Evolutionary conservation across 495 filamentous ascomycete genomes (phyloP), one percentile per base, ranked within the genome.

Genomic region (Astrothelium macrocarpum): DNA sequence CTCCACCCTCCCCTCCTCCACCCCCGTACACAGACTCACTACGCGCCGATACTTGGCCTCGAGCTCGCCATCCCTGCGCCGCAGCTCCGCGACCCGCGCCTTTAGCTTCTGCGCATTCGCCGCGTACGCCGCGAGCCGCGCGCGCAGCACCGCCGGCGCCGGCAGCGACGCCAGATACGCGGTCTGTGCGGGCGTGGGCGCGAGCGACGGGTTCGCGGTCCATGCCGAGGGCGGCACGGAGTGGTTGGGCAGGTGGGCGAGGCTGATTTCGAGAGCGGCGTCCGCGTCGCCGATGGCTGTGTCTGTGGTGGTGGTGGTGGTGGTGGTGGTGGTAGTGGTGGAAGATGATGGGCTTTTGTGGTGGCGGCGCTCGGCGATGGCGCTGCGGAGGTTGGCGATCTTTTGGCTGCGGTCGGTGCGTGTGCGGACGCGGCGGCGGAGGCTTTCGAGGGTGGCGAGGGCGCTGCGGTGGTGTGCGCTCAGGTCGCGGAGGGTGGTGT

Each of bases 391-490:
- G 64, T 89, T 89, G 18, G 77, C 76, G 59, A 85, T 83, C 45
- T 83, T 85, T 53, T 81, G 79, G 49, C 83, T 83, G 42, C 85
- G 75, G 36, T 85, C 80, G 12, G 82, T 80, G 32, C 85, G 78
- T 25, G 82, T 79, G 2, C 82, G 82, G 28, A 82, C 74, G 61
- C 82, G 82, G 2, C 77, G 76, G 65, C 87, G 87, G 29, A 95
- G 74, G 14, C 77, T 77, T 59, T 91, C 85, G 10, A 92, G 75
- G 23, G 80, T 80, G 62, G 84, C 85, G 49, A 89, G 87, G 61
- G 90, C 87, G 60, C 89, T 85, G 63, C 87, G 85, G 10, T 95
- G 80, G 34, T 85, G 84, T 39, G 87, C 81, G n/a, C 90, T 91
- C 3, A 87, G 84, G 32, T 91, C 86, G 39, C 90, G 86, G 53